phyloP scores from a whole-genome alignment of 495 filamentous ascomycete species.

The Penicillium coprophilum region DNA sequence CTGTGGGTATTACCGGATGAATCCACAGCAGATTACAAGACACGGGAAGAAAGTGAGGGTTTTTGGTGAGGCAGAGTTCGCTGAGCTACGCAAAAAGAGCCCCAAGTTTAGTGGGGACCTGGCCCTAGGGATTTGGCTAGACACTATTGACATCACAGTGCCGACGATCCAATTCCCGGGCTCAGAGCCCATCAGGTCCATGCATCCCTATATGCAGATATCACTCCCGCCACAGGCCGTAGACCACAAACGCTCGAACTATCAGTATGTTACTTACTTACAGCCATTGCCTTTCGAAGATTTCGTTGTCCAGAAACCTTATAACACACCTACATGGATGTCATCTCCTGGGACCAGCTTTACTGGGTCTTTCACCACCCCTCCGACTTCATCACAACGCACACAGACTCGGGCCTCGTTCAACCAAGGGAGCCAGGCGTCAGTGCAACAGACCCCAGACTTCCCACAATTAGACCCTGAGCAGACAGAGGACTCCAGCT shows the following conservation, averaged over 20 bases:
- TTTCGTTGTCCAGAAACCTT: background rate
- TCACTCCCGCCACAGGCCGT: background rate
- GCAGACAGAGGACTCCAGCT: background rate
- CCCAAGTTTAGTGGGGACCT: background rate
- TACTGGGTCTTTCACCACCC: background rate
- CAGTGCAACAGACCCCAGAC: background rate
- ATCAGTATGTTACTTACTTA: constrained; percentile 11
- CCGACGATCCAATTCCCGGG: background rate
- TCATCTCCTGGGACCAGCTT: background rate
- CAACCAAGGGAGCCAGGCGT: background rate
- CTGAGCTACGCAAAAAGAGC: background rate
- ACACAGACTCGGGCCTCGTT: background rate
- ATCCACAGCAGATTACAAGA: background rate
- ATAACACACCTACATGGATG: background rate
- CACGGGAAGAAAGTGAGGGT: no score
- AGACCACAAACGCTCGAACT: background rate
- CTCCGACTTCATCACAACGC: background rate
- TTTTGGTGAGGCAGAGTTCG: background rate
- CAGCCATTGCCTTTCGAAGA: constrained; percentile 8
- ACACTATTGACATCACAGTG: background rate
- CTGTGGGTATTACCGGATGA: constrained; percentile 8
- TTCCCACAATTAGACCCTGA: background rate
- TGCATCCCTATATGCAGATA: background rate
- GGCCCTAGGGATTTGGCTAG: background rate
- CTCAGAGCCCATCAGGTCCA: background rate